These are phyloP conservation scores for Tetrapisispora nanseiensis DNA, from an alignment of 805 yeast genomes.

Conservation along the genomic window DNA sequence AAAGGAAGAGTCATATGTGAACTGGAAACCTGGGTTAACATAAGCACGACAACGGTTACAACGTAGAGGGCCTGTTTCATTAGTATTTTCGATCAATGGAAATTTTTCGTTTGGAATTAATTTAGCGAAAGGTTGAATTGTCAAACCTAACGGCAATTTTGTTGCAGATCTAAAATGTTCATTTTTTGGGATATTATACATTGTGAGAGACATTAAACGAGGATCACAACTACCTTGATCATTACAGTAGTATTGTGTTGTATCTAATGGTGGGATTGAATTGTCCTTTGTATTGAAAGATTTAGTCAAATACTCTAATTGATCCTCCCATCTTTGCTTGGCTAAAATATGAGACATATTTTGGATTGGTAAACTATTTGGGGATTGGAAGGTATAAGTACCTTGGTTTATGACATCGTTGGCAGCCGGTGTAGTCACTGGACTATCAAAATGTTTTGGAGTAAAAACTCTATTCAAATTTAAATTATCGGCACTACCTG, in stretches of 20 bases:
- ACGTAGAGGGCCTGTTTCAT: slow-evolving; percentile 49
- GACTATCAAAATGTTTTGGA: slow-evolving; percentile 9
- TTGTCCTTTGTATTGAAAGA: slow-evolving; percentile 66
- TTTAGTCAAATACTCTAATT: slow-evolving; percentile 30
- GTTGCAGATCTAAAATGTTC: slow-evolving; percentile 59
- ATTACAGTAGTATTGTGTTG: slow-evolving; percentile 51
- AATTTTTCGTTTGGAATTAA: slow-evolving; percentile 40
- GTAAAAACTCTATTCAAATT: slow-evolving; percentile 6
- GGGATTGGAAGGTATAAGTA: slow-evolving; percentile 4
- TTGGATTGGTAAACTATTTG: slow-evolving; percentile 4
- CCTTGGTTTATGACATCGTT: slow-evolving; percentile 1
- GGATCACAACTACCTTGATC: slow-evolving; percentile 85
- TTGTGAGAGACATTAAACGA: slow-evolving; percentile 59
- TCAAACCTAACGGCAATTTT: slow-evolving; percentile 67
- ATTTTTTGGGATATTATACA: slow-evolving; percentile 74
- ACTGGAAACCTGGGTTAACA: slow-evolving; percentile 70
- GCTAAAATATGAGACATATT: slow-evolving; percentile 25
- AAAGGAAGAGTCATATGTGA: slow-evolving; percentile 48
- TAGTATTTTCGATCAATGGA: slow-evolving; percentile 15
- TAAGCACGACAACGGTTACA: slow-evolving; percentile 86
- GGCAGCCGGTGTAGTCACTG: slow-evolving; percentile 4
- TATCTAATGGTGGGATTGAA: slow-evolving; percentile 66
- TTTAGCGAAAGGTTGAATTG: slow-evolving; percentile 80
- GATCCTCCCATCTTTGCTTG: slow-evolving; percentile 29
- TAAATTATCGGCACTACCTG: not conserved